A percentile compares a stretch with the other conserved stretches of the same genome.
Conservation (phyloP, 192 early-diverging fungal species). For the Entomortierella parvispora region DNA sequence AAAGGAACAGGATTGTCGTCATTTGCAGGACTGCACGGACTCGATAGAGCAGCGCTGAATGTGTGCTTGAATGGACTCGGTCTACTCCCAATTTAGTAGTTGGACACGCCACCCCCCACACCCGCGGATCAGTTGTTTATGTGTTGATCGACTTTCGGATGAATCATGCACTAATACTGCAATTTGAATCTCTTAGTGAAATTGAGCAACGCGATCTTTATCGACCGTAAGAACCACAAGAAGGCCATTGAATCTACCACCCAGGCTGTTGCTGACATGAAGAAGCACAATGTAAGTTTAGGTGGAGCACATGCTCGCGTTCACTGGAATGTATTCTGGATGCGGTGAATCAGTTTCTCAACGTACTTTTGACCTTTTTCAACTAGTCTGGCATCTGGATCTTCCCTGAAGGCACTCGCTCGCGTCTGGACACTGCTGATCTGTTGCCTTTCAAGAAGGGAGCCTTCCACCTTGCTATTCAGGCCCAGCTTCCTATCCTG, state of each 20-base stretch:
- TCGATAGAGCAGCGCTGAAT: too few species aligned
- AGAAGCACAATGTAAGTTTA: slow-evolving; percentile 72
- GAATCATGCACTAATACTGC: too few species aligned
- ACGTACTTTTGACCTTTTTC: too few species aligned
- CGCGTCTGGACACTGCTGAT: slow-evolving; percentile 71
- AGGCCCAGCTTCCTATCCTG: slow-evolving; percentile 85
- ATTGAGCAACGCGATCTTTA: slow-evolving; percentile 86
- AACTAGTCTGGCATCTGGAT: slow-evolving; percentile 77
- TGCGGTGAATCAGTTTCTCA: too few species aligned
- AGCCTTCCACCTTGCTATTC: slow-evolving; percentile 93
- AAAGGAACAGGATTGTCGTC: too few species aligned
- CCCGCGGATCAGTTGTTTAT: background rate
- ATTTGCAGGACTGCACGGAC: too few species aligned
- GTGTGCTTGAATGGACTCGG: too few species aligned
- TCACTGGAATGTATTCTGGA: too few species aligned
- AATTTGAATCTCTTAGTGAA: too few species aligned
- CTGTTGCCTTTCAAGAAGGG: slow-evolving; percentile 97
- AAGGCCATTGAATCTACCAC: slow-evolving; percentile 82
- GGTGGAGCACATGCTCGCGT: background rate
- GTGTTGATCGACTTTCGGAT: too few species aligned
- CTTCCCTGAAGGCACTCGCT: slow-evolving; percentile 93
- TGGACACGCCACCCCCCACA: background rate
- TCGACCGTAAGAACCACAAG: slow-evolving; percentile 83
- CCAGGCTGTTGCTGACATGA: slow-evolving; percentile 77
- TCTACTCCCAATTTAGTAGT: background rate